Evolutionary conservation across 2,329 filamentous ascomycete genomes (phyloP), one percentile per base, ranked within the genome.

Genomic region (Penicillium janthinellum): DNA sequence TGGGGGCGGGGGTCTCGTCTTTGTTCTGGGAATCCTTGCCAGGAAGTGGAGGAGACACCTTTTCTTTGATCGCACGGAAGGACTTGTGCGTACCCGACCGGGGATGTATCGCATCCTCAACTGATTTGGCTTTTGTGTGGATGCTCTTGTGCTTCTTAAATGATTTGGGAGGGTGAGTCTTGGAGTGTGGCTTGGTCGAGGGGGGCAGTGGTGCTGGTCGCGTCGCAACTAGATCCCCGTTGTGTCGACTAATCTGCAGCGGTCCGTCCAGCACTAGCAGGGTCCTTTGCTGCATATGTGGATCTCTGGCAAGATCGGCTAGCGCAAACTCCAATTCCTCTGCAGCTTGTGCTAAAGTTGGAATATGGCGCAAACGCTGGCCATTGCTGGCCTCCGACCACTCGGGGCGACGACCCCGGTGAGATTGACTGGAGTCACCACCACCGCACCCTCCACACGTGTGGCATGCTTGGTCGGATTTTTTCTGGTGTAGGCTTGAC

Each of bases 211-310:
- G 73, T 17, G 73, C 69, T 28, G 68, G 64, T n/a, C 73, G 69
- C 6, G 68, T 71, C 7, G 73, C 66, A 25, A 73, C 67, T 64
- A 74, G 67, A 45, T 74, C 71, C 53, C 72, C 73, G 34, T 71
- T 68, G 25, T 72, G 70, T 51, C 73, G 68, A 58, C 73, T 74
- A 44, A 74, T 72, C 45, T 75, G 73, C 34, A 75, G 58, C 31
- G 73, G 72, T 12, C 62, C 58, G 14, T 70, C 67, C 12, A 71
- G 58, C n/a, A 70, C 48, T 4, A 67, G 56, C 11, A 64, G 41
- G 15, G 65, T 63, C 14, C 54, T 56, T 6, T 62, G 59, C 11
- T 61, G 20, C 20, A 25, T 31, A 20, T 51, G 54, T 7, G 49
- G 41, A 10, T 28, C 58, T 15, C 25, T 22, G 20, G 34, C 22